Conservation (phyloP, 2,329 filamentous ascomycete genomes). For the Zymoseptoria crescenta region DNA sequence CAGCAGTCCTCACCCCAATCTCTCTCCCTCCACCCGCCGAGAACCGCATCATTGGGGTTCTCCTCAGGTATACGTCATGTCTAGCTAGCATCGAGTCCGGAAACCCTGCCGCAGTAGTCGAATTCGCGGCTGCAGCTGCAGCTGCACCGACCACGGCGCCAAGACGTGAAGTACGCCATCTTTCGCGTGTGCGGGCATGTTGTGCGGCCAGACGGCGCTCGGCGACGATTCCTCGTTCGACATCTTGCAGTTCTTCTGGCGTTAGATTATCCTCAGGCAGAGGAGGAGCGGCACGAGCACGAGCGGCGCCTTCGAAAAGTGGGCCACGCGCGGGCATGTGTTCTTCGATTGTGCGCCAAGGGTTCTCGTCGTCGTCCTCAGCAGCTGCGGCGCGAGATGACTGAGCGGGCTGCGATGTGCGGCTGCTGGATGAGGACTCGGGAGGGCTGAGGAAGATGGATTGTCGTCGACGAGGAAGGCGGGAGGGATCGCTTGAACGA, state of each 20-base stretch:
- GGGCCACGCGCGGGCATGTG: slow-evolving; percentile 35
- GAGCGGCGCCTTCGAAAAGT: slow-evolving; percentile 26
- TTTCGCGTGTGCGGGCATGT: slow-evolving; percentile 12
- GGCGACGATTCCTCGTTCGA: slow-evolving; percentile 9
- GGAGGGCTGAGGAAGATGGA: slow-evolving; percentile 33
- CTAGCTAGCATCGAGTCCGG: slow-evolving; percentile 1
- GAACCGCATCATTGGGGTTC: slow-evolving; percentile 9
- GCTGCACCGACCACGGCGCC: slow-evolving; percentile 1
- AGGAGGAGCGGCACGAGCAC: slow-evolving; percentile 16
- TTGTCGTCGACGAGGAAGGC: slow-evolving; percentile 32
- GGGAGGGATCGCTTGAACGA: slow-evolving; percentile 15
- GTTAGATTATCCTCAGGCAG: slow-evolving; percentile 10
- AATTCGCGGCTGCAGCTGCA: background rate
- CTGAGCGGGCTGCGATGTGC: background rate
- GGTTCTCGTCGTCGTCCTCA: slow-evolving; percentile 30
- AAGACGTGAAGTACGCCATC: slow-evolving; percentile 12
- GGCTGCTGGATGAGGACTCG: slow-evolving; percentile 6
- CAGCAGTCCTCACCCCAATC: slow-evolving; percentile 39
- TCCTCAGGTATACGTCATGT: slow-evolving; percentile 19
- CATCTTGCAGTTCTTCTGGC: slow-evolving; percentile 8
- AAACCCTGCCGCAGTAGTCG: background rate
- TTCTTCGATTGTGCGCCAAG: slow-evolving; percentile 43
- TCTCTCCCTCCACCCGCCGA: slow-evolving; percentile 15
- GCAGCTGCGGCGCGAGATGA: slow-evolving; percentile 16
- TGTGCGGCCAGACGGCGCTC: slow-evolving; percentile 11